Base-by-base conservation (phyloP, 768 basidiomycete species). In the Suillus tomentosus region DNA sequence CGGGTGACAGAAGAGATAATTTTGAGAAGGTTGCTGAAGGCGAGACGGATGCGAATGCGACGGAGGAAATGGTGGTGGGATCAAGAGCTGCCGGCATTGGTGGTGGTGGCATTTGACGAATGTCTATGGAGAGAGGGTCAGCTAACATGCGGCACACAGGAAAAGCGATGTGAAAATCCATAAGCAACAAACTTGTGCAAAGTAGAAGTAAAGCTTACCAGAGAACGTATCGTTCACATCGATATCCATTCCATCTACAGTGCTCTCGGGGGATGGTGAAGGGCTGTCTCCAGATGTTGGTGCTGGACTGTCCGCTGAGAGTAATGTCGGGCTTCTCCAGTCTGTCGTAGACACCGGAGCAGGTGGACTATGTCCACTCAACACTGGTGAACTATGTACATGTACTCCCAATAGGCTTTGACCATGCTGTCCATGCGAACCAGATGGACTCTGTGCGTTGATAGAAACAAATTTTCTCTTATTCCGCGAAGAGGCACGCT, bases 11-110 rank as follows among this genome's bases (percentile, higher is more conserved):
- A 66, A 86, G 64, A 2, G 86, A 85, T 45, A 87, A 76, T 58
- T 81, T 82, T 53, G 86, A 81, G 64, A 87, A 87, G 0, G 83
- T 77, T 4, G 76, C 72, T 0, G 85, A 79, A 1, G 84, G 84
- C 0, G 85, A 85, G 3, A 72, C 70, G 3, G 65, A 66, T n/a
- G 72, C 56, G 22, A 57, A 57, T 24, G 65, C 58, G 19, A 76
- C 71, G 56, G 77, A 74, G 22, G 74, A 73, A 37, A 78, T 64
- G 5, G 78, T 77, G 37, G 80, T 79, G 5, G 80, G 77, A 64
- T 83, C 79, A 31, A 79, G 69, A 13, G 78, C 72, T 19, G 80
- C 79, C 6, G 83, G 83, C 71, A 84, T 77, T 0, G 81, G 81
- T 24, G 84, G 83, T 7, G 84, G 85, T 5, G 85, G 84, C 85